These are phyloP conservation scores for Aspergillus unguis DNA, from an alignment of 2,329 filamentous ascomycete species.

Conservation along the genomic window DNA sequence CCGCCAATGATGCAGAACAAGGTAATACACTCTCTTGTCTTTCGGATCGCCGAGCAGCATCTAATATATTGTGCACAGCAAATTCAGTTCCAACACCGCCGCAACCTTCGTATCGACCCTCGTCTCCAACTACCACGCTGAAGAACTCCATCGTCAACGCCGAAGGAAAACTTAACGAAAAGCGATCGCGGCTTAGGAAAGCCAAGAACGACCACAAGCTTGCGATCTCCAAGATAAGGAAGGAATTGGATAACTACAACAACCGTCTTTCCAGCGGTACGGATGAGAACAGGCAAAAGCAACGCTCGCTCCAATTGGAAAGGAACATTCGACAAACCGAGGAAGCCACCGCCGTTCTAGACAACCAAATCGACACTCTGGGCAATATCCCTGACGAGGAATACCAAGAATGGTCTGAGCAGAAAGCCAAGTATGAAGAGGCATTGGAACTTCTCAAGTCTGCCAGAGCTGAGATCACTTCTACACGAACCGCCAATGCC, in stretches of 20 bases:
- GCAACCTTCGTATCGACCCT: slow-evolving; percentile 59
- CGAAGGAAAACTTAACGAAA: slow-evolving; percentile 59
- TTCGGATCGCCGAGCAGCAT: not conserved
- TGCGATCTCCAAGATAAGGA: slow-evolving; percentile 55
- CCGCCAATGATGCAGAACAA: slow-evolving; percentile 57
- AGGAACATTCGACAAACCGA: slow-evolving; percentile 63
- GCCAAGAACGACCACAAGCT: slow-evolving; percentile 61
- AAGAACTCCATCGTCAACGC: slow-evolving; percentile 63
- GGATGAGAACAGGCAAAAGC: slow-evolving; percentile 60
- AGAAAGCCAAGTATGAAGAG: slow-evolving; percentile 54
- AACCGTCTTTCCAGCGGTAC: slow-evolving; percentile 58
- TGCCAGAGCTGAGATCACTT: slow-evolving; percentile 50
- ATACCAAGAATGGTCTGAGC: slow-evolving; percentile 49
- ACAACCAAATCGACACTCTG: slow-evolving; percentile 53
- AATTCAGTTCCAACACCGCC: slow-evolving; percentile 47
- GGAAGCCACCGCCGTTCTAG: slow-evolving; percentile 56
- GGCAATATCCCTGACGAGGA: slow-evolving; percentile 59
- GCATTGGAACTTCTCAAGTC: slow-evolving; percentile 51
- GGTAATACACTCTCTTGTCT: slow-evolving; percentile 35
- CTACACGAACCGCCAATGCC: slow-evolving; percentile 50
- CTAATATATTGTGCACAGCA: slow-evolving; percentile 22
- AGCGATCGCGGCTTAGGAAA: slow-evolving; percentile 57
- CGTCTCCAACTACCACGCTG: slow-evolving; percentile 62
- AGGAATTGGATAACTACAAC: slow-evolving; percentile 59
- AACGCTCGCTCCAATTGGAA: slow-evolving; percentile 59